phyloP scores from a whole-genome alignment of 345 rosid genomes.

The Dipteronia sinensis region DNA sequence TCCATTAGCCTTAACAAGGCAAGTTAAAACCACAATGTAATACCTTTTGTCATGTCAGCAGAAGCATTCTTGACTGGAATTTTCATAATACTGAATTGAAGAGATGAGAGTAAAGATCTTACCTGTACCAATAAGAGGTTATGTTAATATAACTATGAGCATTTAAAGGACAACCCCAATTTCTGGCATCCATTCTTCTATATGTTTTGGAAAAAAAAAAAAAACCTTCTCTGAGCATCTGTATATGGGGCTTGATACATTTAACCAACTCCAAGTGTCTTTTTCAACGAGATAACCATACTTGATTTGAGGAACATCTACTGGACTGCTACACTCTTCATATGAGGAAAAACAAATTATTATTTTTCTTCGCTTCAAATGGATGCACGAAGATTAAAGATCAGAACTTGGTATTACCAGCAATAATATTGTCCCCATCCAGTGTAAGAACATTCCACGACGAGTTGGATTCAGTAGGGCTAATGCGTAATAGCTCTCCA shows the following conservation, averaged over 20 bases:
- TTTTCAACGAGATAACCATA: constrained; percentile 58
- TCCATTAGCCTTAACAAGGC: not conserved
- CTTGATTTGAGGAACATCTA: constrained; percentile 71
- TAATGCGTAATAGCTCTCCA: constrained; percentile 65
- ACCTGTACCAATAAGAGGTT: constrained; percentile 48
- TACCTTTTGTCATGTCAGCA: constrained; percentile 63
- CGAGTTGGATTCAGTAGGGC: constrained; percentile 60
- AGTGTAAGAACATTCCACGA: constrained; percentile 73
- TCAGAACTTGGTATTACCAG: constrained; percentile 54
- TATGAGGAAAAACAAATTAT: constrained; percentile 1
- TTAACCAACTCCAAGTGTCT: constrained; percentile 66
- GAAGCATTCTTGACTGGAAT: constrained; percentile 68
- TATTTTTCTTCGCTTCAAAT: constrained; percentile 10
- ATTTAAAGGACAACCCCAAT: constrained; percentile 14
- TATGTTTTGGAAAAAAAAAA: not conserved
- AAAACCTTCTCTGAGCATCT: constrained; percentile 67
- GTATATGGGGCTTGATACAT: constrained; percentile 60
- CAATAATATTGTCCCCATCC: constrained; percentile 73
- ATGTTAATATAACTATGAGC: constrained; percentile 6
- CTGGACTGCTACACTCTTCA: constrained; percentile 84
- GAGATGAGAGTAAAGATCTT: constrained; percentile 53
- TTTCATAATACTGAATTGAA: constrained; percentile 55
- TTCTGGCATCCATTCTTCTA: not conserved
- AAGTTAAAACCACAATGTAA: constrained; percentile 5
- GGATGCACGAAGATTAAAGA: constrained; percentile 4